Base-by-base conservation (phyloP, 257 asterid genomes). In the Cinchona pubescens region DNA sequence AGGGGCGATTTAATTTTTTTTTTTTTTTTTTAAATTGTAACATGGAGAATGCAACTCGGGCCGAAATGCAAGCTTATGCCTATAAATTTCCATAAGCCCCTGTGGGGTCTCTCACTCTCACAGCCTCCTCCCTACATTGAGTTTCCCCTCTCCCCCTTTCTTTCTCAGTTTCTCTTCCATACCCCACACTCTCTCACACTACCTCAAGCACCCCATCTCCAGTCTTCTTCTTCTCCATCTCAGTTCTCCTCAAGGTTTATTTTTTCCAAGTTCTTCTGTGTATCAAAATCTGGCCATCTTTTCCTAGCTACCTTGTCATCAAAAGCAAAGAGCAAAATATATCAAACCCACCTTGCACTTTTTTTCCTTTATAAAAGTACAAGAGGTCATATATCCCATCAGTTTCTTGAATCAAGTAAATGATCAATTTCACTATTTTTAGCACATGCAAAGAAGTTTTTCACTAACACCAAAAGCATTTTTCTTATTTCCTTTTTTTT, bases 1-100 rank as follows among this genome's bases (percentile, higher is more conserved):
- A 67, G 19, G 19, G 8, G 49, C 21, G 18, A 62, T 37, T 34
- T 48, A 58, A 51, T n/a, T n/a, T n/a, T n/a, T n/a, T n/a, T n/a
- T n/a, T n/a, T n/a, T n/a, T n/a, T n/a, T n/a, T n/a, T n/a, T n/a
- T n/a, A 69, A 48, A 67, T 35, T 77, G 80, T 58, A 74, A 68
- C 87, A 80, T 66, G 75, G 86, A 83, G 92, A 89, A 82, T 84
- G 76, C 77, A 87, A 84, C 80, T 75, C 89, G 91, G 88, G 80
- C 82, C 91, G 85, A 85, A 84, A 79, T 80, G 32, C 72, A 85
- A 86, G 94, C 87, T 80, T 65, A 78, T 82, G 69, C 89, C 91
- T 88, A 88, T 90, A 90, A 87, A 87, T 84, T 78, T 64, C 65
- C 83, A 48, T 64, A 69, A 72, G 69, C 78, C 81, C 76, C 80